Conservation (phyloP, 495 filamentous ascomycete genomes). For the Neurospora tetrasperma region DNA sequence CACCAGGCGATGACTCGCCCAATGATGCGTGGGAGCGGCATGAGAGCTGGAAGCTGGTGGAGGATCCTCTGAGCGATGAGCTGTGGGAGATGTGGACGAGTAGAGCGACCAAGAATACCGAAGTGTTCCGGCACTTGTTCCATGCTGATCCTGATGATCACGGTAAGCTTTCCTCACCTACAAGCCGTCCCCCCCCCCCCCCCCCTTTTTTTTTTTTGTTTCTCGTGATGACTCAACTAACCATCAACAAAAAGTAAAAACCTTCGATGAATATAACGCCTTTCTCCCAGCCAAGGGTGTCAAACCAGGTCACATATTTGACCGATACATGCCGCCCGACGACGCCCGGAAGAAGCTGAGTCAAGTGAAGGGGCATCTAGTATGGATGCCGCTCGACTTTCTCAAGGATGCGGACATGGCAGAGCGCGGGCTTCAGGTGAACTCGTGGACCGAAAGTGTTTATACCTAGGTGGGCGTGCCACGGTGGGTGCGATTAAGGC, state of each 20-base stretch:
- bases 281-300: slow-evolving; percentile 59
- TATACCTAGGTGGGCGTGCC: slow-evolving; percentile 23
- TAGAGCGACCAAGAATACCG: slow-evolving; percentile 67
- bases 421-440: slow-evolving; percentile 58
- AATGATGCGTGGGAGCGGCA: slow-evolving; percentile 56
- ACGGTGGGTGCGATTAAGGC: neutral
- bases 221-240: slow-evolving; percentile 1
- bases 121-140: slow-evolving; percentile 80
- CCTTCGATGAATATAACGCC: slow-evolving; percentile 76
- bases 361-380: slow-evolving; percentile 75
- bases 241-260: slow-evolving; percentile 46
- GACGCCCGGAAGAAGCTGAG: slow-evolving; percentile 69
- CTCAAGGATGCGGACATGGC: slow-evolving; percentile 80
- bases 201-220: neutral
- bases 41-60: slow-evolving; percentile 63
- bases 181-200: neutral
- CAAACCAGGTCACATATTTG: slow-evolving; percentile 77
- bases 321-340: slow-evolving; percentile 55
- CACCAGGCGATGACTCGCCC: slow-evolving; percentile 56
- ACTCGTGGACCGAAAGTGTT: slow-evolving; percentile 40
- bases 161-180: slow-evolving; percentile 31
- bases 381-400: slow-evolving; percentile 93
- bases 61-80: slow-evolving; percentile 68
- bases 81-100: slow-evolving; percentile 80
- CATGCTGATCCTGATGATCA: slow-evolving; percentile 86